A percentile compares a stretch with the other conserved stretches of the same genome.
Evolutionary conservation across 2,329 filamentous ascomycete species (phyloP).

Genomic region (Sphaerulina vaccinii): DNA sequence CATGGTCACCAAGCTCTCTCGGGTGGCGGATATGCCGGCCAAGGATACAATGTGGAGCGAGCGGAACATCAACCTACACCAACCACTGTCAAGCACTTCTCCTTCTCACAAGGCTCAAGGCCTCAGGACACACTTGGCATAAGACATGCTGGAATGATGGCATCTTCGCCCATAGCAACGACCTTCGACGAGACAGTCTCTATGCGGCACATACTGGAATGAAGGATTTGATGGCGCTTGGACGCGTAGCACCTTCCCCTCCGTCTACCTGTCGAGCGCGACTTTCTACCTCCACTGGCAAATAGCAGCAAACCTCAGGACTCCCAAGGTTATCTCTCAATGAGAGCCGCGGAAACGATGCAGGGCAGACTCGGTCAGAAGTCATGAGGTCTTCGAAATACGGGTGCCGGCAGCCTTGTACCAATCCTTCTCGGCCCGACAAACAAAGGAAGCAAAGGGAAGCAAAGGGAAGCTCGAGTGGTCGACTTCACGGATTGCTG

Average conservation of each 20-base stretch:
- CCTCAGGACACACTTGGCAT: constrained; percentile 13
- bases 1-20: too few species aligned
- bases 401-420: too few species aligned
- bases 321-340: too few species aligned
- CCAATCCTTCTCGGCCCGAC: too few species aligned
- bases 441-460: too few species aligned
- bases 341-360: too few species aligned
- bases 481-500: neutral
- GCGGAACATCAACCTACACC: neutral
- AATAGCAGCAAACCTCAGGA: too few species aligned
- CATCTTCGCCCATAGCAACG: neutral
- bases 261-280: neutral
- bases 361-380: too few species aligned
- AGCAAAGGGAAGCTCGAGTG: too few species aligned
- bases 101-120: neutral
- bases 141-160: constrained; percentile 1
- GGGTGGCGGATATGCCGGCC: neutral
- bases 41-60: constrained; percentile 11
- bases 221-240: too few species aligned
- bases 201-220: constrained; percentile 3
- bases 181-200: neutral
- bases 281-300: neutral
- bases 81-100: neutral
- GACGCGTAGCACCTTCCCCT: constrained; percentile 3
- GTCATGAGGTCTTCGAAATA: too few species aligned